phyloP scores from a whole-genome alignment of 331 rosid species.

The Erythrophleum ivorense region DNA sequence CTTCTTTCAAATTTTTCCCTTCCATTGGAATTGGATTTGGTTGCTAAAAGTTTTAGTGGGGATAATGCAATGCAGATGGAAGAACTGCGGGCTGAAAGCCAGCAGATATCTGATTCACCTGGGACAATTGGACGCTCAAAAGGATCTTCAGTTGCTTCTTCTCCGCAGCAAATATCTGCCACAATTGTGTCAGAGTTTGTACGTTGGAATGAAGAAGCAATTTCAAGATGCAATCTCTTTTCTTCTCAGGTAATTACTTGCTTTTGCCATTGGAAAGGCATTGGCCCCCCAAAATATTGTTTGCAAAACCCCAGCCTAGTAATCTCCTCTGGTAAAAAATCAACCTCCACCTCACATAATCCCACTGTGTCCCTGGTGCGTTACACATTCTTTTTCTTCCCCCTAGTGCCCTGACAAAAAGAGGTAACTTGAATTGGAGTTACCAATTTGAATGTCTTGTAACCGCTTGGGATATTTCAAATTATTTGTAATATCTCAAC shows the following conservation, averaged over 20 bases:
- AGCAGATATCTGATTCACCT: constrained; percentile 71
- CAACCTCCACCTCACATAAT: too few species aligned
- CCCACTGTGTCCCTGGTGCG: not conserved
- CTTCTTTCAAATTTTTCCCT: constrained; percentile 32
- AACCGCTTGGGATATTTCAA: not conserved
- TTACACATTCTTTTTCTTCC: not conserved
- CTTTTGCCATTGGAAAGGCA: constrained; percentile 20
- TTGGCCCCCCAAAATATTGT: not conserved
- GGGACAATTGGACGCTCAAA: constrained; percentile 93
- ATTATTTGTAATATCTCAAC: too few species aligned
- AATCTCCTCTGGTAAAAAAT: not conserved
- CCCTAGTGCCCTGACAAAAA: not conserved
- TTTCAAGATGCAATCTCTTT: constrained; percentile 76
- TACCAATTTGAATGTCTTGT: not conserved
- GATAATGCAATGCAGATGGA: constrained; percentile 67
- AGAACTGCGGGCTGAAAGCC: constrained; percentile 83
- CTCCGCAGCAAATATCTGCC: constrained; percentile 89
- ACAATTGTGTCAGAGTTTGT: constrained; percentile 96
- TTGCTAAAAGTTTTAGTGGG: constrained; percentile 30
- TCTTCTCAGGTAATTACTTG: constrained; percentile 80
- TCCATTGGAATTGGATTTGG: constrained; percentile 35
- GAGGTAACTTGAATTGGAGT: not conserved
- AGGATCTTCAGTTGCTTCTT: constrained; percentile 77
- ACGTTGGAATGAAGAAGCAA: constrained; percentile 86
- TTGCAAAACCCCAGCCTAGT: not conserved